A percentile compares a stretch with the other conserved stretches of the same genome.
Evolutionary conservation across 371 early-diverging fungal genomes (phyloP).

Genomic region (Mucor mucedo): DNA sequence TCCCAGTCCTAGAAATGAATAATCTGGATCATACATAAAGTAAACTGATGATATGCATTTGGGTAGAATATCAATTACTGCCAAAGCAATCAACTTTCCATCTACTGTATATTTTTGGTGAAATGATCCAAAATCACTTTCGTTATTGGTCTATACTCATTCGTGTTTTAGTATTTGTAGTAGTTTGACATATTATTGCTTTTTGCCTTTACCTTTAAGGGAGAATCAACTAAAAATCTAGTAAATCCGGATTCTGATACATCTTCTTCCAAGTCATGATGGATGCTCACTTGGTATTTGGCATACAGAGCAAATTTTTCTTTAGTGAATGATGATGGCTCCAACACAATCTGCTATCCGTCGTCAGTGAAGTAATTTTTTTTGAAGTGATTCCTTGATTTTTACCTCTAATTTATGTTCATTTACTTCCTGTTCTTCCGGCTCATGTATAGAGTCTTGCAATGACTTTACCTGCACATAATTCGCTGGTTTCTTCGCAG

Average conservation of each 20-base stretch:
- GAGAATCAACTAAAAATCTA: conserved; percentile 80
- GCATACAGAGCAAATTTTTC: conserved; percentile 79
- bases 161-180: too few relatives aligned
- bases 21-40: conserved; percentile 90
- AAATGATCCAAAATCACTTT: conserved; percentile 70
- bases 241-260: conserved; percentile 58
- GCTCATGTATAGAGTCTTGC: conserved; percentile 17
- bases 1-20: conserved; percentile 74
- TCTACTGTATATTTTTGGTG: conserved; percentile 88
- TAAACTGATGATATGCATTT: conserved; percentile 91
- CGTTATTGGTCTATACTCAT: neutral
- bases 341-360: conserved; percentile 54
- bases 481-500: conserved; percentile 21
- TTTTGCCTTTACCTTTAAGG: conserved; percentile 50
- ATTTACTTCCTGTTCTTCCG: conserved; percentile 16
- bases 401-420: conserved; percentile 20
- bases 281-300: conserved; percentile 82
- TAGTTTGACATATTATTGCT: neutral
- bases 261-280: conserved; percentile 71
- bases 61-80: conserved; percentile 91
- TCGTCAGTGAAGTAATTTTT: too few relatives aligned
- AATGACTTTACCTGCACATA: conserved; percentile 20
- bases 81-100: conserved; percentile 81
- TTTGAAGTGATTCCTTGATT: neutral
- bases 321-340: conserved; percentile 69